Base-by-base conservation (phyloP, 1,139 yeast species). In the Suhomyces anneliseae region DNA sequence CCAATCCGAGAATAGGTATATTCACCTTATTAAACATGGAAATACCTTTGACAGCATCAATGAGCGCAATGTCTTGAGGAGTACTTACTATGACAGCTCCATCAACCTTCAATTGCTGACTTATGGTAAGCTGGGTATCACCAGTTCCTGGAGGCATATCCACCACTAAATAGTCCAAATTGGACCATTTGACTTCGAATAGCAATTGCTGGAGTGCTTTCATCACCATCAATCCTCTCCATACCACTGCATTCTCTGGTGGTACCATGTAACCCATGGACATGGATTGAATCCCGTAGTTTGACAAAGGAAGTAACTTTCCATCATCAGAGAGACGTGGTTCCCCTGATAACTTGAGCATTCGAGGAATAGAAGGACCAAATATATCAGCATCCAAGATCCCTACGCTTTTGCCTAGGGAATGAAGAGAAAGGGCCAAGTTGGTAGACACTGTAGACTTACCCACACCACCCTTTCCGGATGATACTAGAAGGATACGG, bases 71-170 rank as follows among this genome's bases (percentile, higher is more conserved):
- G 55, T 89, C 96, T 60, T 89, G 96, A 0, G 96, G 95, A 0
- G 96, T 89, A 1, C 92, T 83, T 1, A 89, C 96, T 42, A 89
- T 81, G 0, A 89, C 77, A 0, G 95, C 90, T 0, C 96, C 96
- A 54, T 83, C 87, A 0, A 89, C 81, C 42, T 78, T 74, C n/a
- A 87, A 65, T 56, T 84, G 87, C 62, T 89, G 96, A 31, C 92
- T 84, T 27, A 90, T 75, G 0, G 95, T 87, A 47, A 89, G 71
- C 58, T 89, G 96, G 0, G 90, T 87, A 59, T 89, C 96, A 10
- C 96, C 96, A 0, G 96, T 89, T 4, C 96, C 96, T 0, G 96
- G 96, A 1, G 96, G 96, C 88, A 89, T 81, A 57, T 89, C 96
- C 14, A 89, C 71, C 1, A 89, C 84, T 45, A 89, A 70, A 29